Evolutionary conservation across 2,329 filamentous ascomycete genomes (phyloP), one percentile per base, ranked within the genome.

Genomic region (Aspergillus proliferans): DNA sequence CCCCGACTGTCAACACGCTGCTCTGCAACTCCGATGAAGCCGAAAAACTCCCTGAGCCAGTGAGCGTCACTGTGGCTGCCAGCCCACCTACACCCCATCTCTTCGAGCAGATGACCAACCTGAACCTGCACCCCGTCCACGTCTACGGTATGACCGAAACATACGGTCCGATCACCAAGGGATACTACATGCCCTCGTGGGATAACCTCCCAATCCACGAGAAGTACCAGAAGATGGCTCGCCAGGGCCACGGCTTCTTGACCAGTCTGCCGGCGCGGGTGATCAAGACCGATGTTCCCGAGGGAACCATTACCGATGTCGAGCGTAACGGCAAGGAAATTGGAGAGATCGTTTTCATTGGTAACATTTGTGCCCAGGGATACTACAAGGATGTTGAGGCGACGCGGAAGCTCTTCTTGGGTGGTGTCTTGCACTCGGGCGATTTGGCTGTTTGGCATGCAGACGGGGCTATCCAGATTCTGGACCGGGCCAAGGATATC

Each of bases 401-500:
- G 10, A 96, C 92, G 28, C 77, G 77, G 49, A 93, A 92, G 72
- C 74, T 98, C 21, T 97, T 95, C 68, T 84, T 83, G 0, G 93
- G 93, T 6, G 91, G 91, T 3, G 89, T 85, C 18, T 73, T 90
- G 60, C 93, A 95, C 71, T 92, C 87, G 14, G 93, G 93, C 0
- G 93, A 98, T 67, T 71, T 98, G 44, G 93, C 93, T 1, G 91
- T 97, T 0, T 91, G 88, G 87, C 88, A 96, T 71, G 79, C 86
- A 0, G 93, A 97, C 65, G 91, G 92, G 1, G 86, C 88, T 50
- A 85, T 90, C 41, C 89, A 97, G 74, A 95, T 98, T 55, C 75
- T 94, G 50, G 93, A 98, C 70, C 81, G 93, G 18, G 88, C 89
- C 12, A 98, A 98, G 75, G 93, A 98, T 65, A 96, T 98, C 47